Evolutionary conservation across 129 eudicot species (phyloP), one percentile per base, ranked within the genome.

Genomic region (Helichrysum umbraculigerum): DNA sequence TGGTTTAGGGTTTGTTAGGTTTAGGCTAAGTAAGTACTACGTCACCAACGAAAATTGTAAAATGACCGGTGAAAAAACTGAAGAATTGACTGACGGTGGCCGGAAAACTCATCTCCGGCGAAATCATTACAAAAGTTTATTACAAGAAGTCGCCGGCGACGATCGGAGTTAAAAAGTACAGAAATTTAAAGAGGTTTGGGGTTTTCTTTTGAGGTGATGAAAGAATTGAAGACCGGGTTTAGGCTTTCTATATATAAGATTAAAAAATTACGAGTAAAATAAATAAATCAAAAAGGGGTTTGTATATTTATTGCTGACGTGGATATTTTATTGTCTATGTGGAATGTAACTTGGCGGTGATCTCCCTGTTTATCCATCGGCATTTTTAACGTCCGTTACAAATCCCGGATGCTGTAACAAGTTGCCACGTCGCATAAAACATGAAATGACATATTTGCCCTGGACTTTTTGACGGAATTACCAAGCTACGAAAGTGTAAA

Each of bases 1-100:
- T 83, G 70, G 81, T 85, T 81, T 87, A 81, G 85, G 86, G 82
- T 80, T 90, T 63, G 58, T 79, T 72, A 72, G 83, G 83, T 79
- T 79, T 68, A 76, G 78, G 70, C 78, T 67, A 69, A 66, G 66
- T 66, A 83, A n/a, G 83, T 30, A 81, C 75, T 47, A 64, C 19
- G 77, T 64, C 68, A 60, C 42, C 57, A 8, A 74, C 65, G 21
- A 63, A 70, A 66, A 75, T 51, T 42, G 70, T 56, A 6, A 79
- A 69, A 50, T 66, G 82, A 64, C 20, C 78, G 51, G 35, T 86
- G 70, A 77, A 64, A 68, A 78, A 37, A 66, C 22, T 60, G 20
- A 58, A 19, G 12, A 15, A 72, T 42, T 32, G 72, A 74, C 37
- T 61, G 70, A 41, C 63, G 72, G 11, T 22, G 0, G 77, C 79